These are phyloP conservation scores for Termitomyces sp. DNA, from an alignment of 768 basidiomycete species.

Conservation along the genomic window DNA sequence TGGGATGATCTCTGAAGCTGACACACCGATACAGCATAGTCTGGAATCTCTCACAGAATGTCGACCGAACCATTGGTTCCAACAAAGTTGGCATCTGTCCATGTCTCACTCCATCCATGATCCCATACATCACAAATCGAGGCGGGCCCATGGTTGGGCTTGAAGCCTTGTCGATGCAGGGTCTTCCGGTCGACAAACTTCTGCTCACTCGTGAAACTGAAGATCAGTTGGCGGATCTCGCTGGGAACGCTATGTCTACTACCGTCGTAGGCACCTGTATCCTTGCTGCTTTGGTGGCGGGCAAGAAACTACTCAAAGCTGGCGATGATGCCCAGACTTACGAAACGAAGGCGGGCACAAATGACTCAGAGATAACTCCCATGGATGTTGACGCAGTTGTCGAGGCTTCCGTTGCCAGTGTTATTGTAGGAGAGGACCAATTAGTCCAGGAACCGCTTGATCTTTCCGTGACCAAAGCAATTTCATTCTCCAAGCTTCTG, in stretches of 20 bases:
- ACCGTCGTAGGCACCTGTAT: conserved; percentile 93
- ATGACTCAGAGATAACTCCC: conserved; percentile 27
- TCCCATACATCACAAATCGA: conserved; percentile 92
- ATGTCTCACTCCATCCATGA: conserved; percentile 95
- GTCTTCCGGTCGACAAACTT: conserved; percentile 88
- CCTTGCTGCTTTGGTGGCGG: conserved; percentile 72
- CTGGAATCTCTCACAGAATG: conserved; percentile 97
- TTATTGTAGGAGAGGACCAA: conserved; percentile 70
- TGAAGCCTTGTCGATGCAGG: conserved; percentile 92
- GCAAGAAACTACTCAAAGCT: conserved; percentile 59
- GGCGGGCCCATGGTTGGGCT: conserved; percentile 94
- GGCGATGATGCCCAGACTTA: conserved; percentile 67
- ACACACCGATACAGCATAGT: conserved; percentile 52
- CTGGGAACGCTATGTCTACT: conserved; percentile 97
- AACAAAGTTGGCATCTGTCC: conserved; percentile 82
- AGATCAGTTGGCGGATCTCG: conserved; percentile 90
- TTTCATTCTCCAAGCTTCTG: conserved; percentile 54
- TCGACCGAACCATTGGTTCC: conserved; percentile 85
- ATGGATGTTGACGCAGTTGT: conserved; percentile 46
- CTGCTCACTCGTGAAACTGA: conserved; percentile 90
- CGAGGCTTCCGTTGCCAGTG: conserved; percentile 31
- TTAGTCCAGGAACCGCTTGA: conserved; percentile 65
- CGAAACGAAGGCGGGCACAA: conserved; percentile 51
- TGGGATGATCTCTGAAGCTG: conserved; percentile 8
- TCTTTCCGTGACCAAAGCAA: conserved; percentile 49